Conservation (phyloP, 192 early-diverging fungal genomes). For the Lunasporangiospora selenospora region DNA sequence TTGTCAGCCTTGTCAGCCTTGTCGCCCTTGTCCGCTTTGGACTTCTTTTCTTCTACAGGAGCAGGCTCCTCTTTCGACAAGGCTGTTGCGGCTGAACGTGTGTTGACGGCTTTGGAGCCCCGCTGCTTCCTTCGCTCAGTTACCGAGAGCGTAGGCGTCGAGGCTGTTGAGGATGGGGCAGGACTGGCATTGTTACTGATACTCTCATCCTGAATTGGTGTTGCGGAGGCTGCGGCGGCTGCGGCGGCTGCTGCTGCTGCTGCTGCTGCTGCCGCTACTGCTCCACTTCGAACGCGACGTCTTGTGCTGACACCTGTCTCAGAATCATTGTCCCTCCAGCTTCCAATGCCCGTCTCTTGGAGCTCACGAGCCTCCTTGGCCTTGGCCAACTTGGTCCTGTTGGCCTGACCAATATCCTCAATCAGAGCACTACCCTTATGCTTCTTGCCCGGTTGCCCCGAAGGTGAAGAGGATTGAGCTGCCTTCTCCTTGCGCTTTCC, state of each 20-base stretch:
- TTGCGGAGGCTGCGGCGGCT: slow-evolving; percentile 16
- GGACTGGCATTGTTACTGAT: slow-evolving; percentile 33
- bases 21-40: slow-evolving; percentile 20
- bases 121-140: slow-evolving; percentile 22
- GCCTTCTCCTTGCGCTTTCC: slow-evolving; percentile 56
- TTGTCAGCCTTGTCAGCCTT: not conserved
- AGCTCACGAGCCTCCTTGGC: slow-evolving; percentile 54
- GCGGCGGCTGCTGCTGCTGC: no score
- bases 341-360: slow-evolving; percentile 48
- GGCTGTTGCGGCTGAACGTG: slow-evolving; percentile 10
- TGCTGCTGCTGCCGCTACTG: not conserved
- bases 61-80: slow-evolving; percentile 1
- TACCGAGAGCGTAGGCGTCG: slow-evolving; percentile 10
- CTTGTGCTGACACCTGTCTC: slow-evolving; percentile 25
- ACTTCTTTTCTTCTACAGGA: slow-evolving; percentile 14
- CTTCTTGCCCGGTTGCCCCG: slow-evolving; percentile 38
- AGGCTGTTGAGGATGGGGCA: slow-evolving; percentile 30
- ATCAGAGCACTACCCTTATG: slow-evolving; percentile 48
- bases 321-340: slow-evolving; percentile 43
- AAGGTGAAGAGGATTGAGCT: slow-evolving; percentile 44
- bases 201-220: slow-evolving; percentile 28
- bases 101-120: slow-evolving; percentile 17
- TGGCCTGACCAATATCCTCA: slow-evolving; percentile 63
- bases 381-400: slow-evolving; percentile 52
- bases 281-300: slow-evolving; percentile 37